Conservation (phyloP, 169 alveolate genomes). For the Plasmodium gallinaceum region DNA sequence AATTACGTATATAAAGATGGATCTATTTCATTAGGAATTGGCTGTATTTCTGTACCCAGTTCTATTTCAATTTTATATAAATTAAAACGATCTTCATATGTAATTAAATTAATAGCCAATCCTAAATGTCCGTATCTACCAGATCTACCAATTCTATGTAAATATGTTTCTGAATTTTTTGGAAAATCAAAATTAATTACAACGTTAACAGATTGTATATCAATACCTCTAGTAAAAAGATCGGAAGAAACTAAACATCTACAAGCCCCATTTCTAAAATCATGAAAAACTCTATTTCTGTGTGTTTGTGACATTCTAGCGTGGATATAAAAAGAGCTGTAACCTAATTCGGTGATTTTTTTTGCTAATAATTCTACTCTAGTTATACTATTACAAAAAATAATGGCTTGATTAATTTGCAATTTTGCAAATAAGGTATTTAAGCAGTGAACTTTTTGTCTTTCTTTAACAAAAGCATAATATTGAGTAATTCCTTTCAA, state of each 20-base stretch:
- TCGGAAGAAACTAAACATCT: constrained; percentile 95
- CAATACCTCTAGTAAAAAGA: constrained; percentile 99
- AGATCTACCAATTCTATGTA: constrained; percentile 98
- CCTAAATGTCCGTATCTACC: constrained; percentile 99
- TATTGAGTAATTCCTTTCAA: constrained; percentile 98
- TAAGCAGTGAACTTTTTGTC: constrained; percentile 98
- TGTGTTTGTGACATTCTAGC: constrained; percentile 98
- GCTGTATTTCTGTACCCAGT: constrained; percentile 97
- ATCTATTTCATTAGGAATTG: constrained; percentile 96
- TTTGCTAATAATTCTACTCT: constrained; percentile 99
- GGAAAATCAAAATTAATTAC: constrained; percentile 99
- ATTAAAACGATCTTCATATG: constrained; percentile 93
- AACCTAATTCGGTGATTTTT: constrained; percentile 99
- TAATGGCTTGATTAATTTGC: constrained; percentile 98
- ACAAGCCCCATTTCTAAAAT: constrained; percentile 98
- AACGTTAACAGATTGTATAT: constrained; percentile 98
- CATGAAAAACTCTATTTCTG: constrained; percentile 97
- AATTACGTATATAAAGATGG: constrained; percentile 92
- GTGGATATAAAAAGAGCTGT: constrained; percentile 98
- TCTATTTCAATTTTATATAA: constrained; percentile 95
- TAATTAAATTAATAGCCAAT: constrained; percentile 96
- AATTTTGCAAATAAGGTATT: constrained; percentile 95
- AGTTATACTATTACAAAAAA: constrained; percentile 98
- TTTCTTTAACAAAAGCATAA: constrained; percentile 98
- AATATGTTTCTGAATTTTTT: constrained; percentile 95